Percentiles rank a stretch among this genome's conserved stretches.
phyloP scores from a whole-genome alignment of 176 grass and related monocot genomes.

The Rhynchospora breviuscula region DNA sequence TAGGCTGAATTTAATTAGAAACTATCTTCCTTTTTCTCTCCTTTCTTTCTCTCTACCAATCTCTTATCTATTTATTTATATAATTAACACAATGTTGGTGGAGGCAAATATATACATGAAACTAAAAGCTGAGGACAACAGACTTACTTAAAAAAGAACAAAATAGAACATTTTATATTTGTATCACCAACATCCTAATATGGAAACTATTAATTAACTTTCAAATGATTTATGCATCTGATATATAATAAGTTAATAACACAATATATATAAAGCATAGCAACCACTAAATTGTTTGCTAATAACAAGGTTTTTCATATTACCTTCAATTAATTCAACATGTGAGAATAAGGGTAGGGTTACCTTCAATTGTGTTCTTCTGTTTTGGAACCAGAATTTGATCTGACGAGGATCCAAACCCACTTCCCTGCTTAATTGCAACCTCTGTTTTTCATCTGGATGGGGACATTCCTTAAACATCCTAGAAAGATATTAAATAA shows the following conservation, averaged over 20 bases:
- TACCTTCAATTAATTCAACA: not conserved
- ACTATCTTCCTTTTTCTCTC: too few relatives aligned
- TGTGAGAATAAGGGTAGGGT: not conserved
- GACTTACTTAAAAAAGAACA: not conserved
- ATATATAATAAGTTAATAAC: not conserved
- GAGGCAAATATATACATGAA: not conserved
- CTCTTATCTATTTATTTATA: too few relatives aligned
- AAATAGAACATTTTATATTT: not conserved
- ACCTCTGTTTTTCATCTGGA: slow-evolving; percentile 92
- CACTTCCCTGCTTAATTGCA: slow-evolving; percentile 71
- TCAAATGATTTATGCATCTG: not conserved
- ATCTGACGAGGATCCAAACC: slow-evolving; percentile 81
- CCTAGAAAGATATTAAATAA: slow-evolving; percentile 22
- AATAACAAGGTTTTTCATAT: not conserved
- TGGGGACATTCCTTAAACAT: slow-evolving; percentile 94
- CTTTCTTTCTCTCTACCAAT: too few relatives aligned
- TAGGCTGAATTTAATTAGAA: not conserved
- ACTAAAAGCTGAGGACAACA: too few relatives aligned
- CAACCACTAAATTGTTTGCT: not conserved
- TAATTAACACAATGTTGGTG: not conserved
- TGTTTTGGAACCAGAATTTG: slow-evolving; percentile 99
- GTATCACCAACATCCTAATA: not conserved
- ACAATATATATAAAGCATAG: not conserved
- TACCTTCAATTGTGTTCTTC: slow-evolving; percentile 98
- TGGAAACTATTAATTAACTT: not conserved